Evolutionary conservation across 1,284 basidiomycete genomes (phyloP), one percentile per base, ranked within the genome.

Genomic region (Pisolithus thermaeus): DNA sequence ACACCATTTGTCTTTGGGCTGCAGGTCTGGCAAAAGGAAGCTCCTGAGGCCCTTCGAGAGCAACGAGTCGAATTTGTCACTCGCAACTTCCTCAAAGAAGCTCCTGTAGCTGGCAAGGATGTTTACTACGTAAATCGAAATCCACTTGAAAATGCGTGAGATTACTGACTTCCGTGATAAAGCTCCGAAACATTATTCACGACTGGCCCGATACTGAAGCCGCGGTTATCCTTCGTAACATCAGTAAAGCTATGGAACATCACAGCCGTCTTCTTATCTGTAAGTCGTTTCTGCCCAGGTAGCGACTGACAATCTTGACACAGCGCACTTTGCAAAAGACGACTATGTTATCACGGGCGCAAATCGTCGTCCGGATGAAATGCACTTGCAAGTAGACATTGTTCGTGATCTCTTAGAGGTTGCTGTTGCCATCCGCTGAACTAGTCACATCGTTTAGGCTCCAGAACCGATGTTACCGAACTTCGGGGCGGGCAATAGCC

Each of bases 391-490:
- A 14, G 3, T 14, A 25, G 3, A 12, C 25, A 30, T 30, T 30
- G 30, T 30, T 5, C 11, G 30, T 41, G 42, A 46, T 51, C 9
- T 45, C 39, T 7, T n/a, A 3, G 37, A n/a, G 4, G 23, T 2
- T 30, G 25, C 30, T 30, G 11, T 30, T 51, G 46, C n/a, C n/a
- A n/a, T 37, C 20, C 52, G 8, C 11, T 30, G 8, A 30, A 11
- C 9, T 12, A 11, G 12, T 30, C 11, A 30, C 9, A 27, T 30
- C 11, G 30, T 30, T 12, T 11, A 69, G 67, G 69, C 69, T 0
- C 68, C 70, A 22, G 60, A 65, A 46, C 69, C 68, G 4, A 51
- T 70, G 27, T 56, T 71, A 32, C 61, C 70, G 9, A 70, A 71
- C 57, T 71, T 63, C 46, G 68, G 70, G 36, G 64, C 61, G 2